Evolutionary conservation across 2,329 filamentous ascomycete species (phyloP), one percentile per base, ranked within the genome.

Genomic region (Cercospora janseana): DNA sequence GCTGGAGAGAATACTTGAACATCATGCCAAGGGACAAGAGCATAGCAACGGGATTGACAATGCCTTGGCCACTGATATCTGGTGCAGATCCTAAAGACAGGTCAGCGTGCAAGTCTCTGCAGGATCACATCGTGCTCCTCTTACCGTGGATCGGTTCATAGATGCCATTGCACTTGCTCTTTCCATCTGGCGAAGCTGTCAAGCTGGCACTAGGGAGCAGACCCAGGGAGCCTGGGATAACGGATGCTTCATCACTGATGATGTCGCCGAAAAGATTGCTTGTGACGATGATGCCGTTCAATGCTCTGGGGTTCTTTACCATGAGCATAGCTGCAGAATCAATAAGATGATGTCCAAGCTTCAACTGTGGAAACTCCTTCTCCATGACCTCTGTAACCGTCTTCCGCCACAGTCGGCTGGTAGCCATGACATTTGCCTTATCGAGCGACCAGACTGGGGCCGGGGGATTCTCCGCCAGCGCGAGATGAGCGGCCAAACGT

Each of bases 261-360:
- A 97, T 97, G 71, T 97, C 92, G 56, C 92, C 93, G 68, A 95
- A 95, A 61, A 97, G 69, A 72, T 97, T 98, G 76, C 86, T 91
- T 9, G 91, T 95, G 57, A 97, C 84, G 38, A 97, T 81, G 27
- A 97, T 83, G 46, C 92, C 93, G 69, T 96, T 97, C 46, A 97
- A 78, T 16, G 83, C 81, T 8, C 85, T 79, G 7, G 92, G 92
- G 72, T 91, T 92, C 84, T 95, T 96, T 66, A 97, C 81, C 86
- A 97, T 89, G 62, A 96, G 77, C 91, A 97, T 96, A 59, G 92
- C 92, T n/a, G 92, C 92, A 49, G 83, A 88, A 74, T 97, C 92
- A 67, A 97, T 95, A 43, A 97, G 80, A 69, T 97, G 91, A 70
- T 95, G 92, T 59, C 84, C 82, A 34, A 94, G 74, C 75, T 87